Evolutionary conservation across 371 early-diverging fungal species (phyloP).

Genomic region (Mucor plumbeus): DNA sequence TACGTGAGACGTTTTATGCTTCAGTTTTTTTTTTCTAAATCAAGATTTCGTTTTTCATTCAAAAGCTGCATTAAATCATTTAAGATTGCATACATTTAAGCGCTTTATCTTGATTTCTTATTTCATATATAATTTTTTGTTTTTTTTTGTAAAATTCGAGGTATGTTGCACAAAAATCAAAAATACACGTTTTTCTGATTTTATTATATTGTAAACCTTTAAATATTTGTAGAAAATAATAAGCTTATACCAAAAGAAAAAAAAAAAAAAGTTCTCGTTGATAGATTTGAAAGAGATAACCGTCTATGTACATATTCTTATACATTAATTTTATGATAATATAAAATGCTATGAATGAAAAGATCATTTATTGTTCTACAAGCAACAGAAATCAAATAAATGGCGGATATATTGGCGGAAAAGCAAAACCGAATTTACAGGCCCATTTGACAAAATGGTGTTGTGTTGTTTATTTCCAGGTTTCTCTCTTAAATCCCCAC

Average conservation of each 20-base stretch:
- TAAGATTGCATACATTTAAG: too few species aligned
- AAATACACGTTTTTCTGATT: neutral
- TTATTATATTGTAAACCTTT: neutral
- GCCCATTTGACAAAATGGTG: neutral
- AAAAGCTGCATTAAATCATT: too few species aligned
- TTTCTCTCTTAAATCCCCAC: neutral
- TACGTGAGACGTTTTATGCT: neutral
- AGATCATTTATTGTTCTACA: neutral
- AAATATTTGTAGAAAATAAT: neutral
- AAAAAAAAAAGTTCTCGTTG: too few species aligned
- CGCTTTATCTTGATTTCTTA: too few species aligned
- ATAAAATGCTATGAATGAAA: neutral
- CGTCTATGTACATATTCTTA: neutral
- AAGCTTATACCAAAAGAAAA: neutral
- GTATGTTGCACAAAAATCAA: neutral
- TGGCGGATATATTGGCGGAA: conserved; percentile 1
- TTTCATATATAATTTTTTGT: too few species aligned
- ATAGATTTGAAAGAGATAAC: neutral
- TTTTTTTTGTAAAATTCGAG: neutral
- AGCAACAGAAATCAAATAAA: neutral
- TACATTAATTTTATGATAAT: neutral
- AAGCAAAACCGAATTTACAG: conserved; percentile 1
- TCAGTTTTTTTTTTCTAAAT: too few species aligned
- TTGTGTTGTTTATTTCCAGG: neutral
- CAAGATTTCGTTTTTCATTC: too few species aligned